Evolutionary conservation across 2,329 filamentous ascomycete genomes (phyloP).

Genomic region (Talaromyces funiculosus): DNA sequence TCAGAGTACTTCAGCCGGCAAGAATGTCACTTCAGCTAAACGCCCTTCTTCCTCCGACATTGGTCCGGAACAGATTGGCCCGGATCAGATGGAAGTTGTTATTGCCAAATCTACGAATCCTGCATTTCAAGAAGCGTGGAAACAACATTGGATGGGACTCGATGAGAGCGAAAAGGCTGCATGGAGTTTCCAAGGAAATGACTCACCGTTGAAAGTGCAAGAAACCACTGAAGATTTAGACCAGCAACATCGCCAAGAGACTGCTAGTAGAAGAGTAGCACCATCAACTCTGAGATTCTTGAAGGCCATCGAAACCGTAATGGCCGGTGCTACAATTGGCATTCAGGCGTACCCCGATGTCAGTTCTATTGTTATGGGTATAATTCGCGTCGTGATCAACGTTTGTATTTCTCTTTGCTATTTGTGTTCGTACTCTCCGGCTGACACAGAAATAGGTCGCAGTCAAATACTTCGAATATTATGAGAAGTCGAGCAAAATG

Average conservation of each 20-base stretch:
- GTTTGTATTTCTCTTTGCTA: background rate
- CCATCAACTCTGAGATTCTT: background rate
- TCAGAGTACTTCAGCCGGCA: background rate
- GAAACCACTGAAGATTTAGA: conserved; percentile 2
- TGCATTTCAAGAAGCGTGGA: conserved; percentile 15
- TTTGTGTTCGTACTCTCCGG: background rate
- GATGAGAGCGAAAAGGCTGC: conserved; percentile 4
- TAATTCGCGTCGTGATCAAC: conserved; percentile 11
- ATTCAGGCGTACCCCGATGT: conserved; percentile 11
- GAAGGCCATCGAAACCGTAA: conserved; percentile 6
- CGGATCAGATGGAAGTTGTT: background rate
- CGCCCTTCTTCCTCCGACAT: background rate
- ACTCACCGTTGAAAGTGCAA: background rate
- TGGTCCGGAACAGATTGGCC: background rate
- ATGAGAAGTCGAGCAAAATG: conserved; percentile 11
- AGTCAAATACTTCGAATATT: conserved; percentile 12
- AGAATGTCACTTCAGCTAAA: background rate
- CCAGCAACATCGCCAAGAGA: conserved; percentile 1
- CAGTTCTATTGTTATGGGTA: conserved; percentile 10
- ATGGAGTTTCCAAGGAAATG: conserved; percentile 1
- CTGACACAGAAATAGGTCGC: background rate
- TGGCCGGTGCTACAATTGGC: conserved; percentile 7
- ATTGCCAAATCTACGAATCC: conserved; percentile 2
- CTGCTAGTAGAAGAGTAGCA: conserved; percentile 5
- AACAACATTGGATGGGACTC: conserved; percentile 7